Base-by-base conservation (phyloP, 2,329 filamentous ascomycete genomes). In the Macrophomina phaseolina region DNA sequence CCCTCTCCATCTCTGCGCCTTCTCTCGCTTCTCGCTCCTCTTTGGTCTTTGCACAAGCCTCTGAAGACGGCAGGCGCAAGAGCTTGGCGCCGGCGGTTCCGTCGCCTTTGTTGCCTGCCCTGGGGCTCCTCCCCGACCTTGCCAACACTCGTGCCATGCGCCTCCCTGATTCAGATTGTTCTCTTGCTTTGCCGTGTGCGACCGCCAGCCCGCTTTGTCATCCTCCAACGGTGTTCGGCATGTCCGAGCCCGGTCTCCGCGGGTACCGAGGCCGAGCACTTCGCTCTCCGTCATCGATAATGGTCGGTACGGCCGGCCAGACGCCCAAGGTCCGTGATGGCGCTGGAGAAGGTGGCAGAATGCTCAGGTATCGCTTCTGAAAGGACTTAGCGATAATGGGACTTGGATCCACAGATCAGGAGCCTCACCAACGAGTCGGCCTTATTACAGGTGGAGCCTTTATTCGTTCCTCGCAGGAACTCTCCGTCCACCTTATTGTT, bases 231-330 rank as follows among this genome's bases (percentile, higher is more conserved):
- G 14, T 32, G 34, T n/a, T 34, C 7, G 14, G 5, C 55, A 45
- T 46, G 40, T 30, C 56, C 56, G 56, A 60, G 56, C 9, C 56
- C 40, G 40, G 46, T 45, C 40, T 42, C 53, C 53, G 53, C 18
- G 28, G 18, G 14, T 23, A 28, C 53, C 53, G 53, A 42, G 36
- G 53, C 38, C 53, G 53, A 58, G n/a, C 18, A 28, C 11, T 12
- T 38, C 36, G 36, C 11, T 12, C 36, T 38, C 23, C 8, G 16
- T 30, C 18, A 32, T 40, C 34, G n/a, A 23, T 42, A 11, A 2
- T 23, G 23, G 42, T 36, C 53, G 53, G 42, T 58, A 42, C 30
- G 23, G 11, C 53, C 18, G 53, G 34, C 7, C 51, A 5, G 28
- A 42, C 8, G 18, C 23, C 23, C 23, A 38, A 14, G 53, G 34